Percentiles rank a stretch among this genome's conserved stretches.
Evolutionary conservation across 768 basidiomycete genomes (phyloP).

Genomic region (Amanita pseudoporphyria): DNA sequence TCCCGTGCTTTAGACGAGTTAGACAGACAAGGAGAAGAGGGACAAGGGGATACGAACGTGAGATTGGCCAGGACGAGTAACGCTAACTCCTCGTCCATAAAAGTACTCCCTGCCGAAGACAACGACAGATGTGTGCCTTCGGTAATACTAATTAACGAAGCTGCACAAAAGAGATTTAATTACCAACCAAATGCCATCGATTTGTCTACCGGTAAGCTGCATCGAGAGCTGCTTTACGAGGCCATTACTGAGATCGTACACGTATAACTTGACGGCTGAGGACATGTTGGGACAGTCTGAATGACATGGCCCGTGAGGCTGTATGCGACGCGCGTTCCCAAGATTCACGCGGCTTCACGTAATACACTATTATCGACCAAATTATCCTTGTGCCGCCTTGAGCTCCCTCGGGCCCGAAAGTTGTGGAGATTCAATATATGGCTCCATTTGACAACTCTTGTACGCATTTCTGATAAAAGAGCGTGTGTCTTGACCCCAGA

Average conservation of each 20-base stretch:
- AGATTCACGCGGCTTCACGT: neutral
- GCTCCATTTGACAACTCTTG: neutral
- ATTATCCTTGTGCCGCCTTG: neutral
- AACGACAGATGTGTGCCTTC: conserved; percentile 90
- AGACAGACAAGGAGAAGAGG: neutral
- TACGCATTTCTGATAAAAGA: neutral
- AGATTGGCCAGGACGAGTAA: conserved; percentile 66
- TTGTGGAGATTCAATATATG: neutral
- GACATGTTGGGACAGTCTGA: conserved; percentile 16
- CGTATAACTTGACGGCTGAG: conserved; percentile 65
- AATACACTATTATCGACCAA: too few relatives aligned
- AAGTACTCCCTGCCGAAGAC: conserved; percentile 81
- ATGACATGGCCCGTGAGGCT: neutral
- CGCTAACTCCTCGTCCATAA: conserved; percentile 81
- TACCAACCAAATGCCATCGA: conserved; percentile 88
- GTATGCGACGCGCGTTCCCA: too few relatives aligned
- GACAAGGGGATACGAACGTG: conserved; percentile 46
- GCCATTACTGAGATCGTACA: conserved; percentile 88
- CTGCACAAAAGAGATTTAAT: neutral
- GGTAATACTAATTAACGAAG: neutral
- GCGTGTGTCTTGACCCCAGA: neutral
- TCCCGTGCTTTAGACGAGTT: conserved; percentile 47
- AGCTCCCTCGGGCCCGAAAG: neutral
- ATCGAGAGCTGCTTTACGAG: conserved; percentile 70
- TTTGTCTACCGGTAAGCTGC: conserved; percentile 79